Conservation (phyloP, 345 rosid genomes). For the Aquilaria yunnanensis region DNA sequence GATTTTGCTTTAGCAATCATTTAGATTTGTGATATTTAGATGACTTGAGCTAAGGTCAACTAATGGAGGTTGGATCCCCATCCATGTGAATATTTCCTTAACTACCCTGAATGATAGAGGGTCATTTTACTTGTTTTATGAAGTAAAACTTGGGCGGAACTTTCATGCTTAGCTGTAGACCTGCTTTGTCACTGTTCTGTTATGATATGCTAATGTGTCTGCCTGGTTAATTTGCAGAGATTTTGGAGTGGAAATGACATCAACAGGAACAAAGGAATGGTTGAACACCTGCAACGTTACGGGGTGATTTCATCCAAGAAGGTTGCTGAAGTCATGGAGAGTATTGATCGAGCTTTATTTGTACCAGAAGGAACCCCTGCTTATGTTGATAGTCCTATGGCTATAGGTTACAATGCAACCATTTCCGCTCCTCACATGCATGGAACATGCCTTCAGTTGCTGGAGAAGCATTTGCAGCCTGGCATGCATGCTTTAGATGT, state of each 20-base stretch:
- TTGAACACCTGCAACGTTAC: conserved; percentile 52
- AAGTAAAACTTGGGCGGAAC: too few relatives aligned
- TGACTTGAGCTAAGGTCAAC: too few relatives aligned
- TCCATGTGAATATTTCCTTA: too few relatives aligned
- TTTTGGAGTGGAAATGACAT: conserved; percentile 41
- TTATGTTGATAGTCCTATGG: conserved; percentile 74
- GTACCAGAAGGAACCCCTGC: conserved; percentile 67
- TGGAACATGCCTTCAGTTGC: conserved; percentile 80
- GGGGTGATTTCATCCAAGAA: conserved; percentile 60
- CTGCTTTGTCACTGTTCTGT: too few relatives aligned
- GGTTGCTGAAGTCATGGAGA: conserved; percentile 82
- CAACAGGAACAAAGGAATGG: conserved; percentile 61
- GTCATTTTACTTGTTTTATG: too few relatives aligned
- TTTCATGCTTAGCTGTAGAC: too few relatives aligned
- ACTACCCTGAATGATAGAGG: too few relatives aligned
- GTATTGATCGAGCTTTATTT: conserved; percentile 73
- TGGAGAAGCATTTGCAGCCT: conserved; percentile 77
- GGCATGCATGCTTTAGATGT: conserved; percentile 94
- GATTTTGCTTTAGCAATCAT: too few relatives aligned
- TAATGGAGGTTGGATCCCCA: too few relatives aligned
- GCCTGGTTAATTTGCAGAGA: conserved; percentile 27
- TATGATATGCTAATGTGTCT: too few relatives aligned
- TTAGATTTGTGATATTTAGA: too few relatives aligned
- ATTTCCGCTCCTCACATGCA: conserved; percentile 99
- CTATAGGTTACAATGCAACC: conserved; percentile 95